Conservation (phyloP, 106 monocot genomes). For the Platanthera guangdongensis region DNA sequence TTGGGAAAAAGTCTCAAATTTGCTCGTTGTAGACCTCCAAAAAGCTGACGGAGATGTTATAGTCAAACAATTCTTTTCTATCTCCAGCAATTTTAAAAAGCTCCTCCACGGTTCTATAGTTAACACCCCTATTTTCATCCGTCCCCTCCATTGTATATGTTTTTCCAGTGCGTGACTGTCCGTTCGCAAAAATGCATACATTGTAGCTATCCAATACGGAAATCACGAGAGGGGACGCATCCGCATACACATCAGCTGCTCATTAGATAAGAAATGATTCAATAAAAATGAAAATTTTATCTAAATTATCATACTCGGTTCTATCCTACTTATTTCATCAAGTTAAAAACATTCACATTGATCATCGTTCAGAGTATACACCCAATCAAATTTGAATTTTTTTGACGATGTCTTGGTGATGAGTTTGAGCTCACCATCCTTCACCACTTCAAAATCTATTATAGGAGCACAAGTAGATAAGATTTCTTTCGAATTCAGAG, state of each 20-base stretch:
- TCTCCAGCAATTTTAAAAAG: no score
- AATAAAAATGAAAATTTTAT: neutral
- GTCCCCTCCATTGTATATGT: constrained; percentile 90
- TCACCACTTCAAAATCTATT: constrained; percentile 76
- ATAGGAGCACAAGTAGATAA: no score
- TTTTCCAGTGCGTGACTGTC: constrained; percentile 87
- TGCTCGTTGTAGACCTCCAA: constrained; percentile 92
- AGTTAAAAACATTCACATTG: constrained; percentile 30
- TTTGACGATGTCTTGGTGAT: no score
- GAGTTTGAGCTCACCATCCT: constrained; percentile 80
- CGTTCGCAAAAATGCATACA: constrained; percentile 88
- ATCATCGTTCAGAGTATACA: constrained; percentile 68
- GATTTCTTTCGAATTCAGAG: no score
- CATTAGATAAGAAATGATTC: neutral
- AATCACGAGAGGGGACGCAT: constrained; percentile 78
- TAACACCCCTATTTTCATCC: constrained; percentile 65
- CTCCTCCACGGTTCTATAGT: constrained; percentile 82
- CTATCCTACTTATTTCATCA: neutral
- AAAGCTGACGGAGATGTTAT: constrained; percentile 71
- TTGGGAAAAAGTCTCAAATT: constrained; percentile 68
- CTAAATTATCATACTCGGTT: neutral
- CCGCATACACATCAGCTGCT: constrained; percentile 68
- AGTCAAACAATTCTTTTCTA: constrained; percentile 54
- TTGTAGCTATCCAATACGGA: constrained; percentile 86
- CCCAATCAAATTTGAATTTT: constrained; percentile 76